phyloP scores from a whole-genome alignment of 495 filamentous ascomycete species.

The Daldinia concentrica region DNA sequence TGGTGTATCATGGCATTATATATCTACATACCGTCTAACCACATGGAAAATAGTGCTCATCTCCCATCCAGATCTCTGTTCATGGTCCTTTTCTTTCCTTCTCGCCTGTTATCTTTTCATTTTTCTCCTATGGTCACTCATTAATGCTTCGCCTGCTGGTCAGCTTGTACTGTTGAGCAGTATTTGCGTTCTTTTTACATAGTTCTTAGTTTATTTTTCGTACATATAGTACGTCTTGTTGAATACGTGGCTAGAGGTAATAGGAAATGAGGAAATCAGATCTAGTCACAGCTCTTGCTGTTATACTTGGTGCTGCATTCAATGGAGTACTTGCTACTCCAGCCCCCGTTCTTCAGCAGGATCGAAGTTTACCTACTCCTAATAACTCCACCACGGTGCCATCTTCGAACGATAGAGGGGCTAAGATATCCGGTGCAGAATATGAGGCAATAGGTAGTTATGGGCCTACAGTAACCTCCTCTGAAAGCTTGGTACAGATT shows the following conservation, averaged over 20 bases:
- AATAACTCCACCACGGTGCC: too few relatives aligned
- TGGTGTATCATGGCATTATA: constrained; percentile 32
- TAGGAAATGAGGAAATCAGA: constrained; percentile 29
- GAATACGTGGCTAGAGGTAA: background rate
- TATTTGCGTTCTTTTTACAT: constrained; percentile 33
- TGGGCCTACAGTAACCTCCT: background rate
- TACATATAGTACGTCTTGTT: background rate
- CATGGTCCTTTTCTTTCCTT: constrained; percentile 30
- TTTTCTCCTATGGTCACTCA: constrained; percentile 26
- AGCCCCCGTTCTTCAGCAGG: constrained; percentile 10
- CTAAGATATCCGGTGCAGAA: too few relatives aligned
- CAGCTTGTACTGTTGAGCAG: constrained; percentile 45
- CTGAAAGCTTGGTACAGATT: constrained; percentile 5
- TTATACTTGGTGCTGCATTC: constrained; percentile 24
- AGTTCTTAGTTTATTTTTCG: constrained; percentile 13
- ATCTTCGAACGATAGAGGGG: too few relatives aligned
- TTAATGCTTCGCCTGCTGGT: constrained; percentile 40
- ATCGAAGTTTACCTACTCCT: background rate
- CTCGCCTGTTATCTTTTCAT: constrained; percentile 15
- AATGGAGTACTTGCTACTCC: constrained; percentile 23
- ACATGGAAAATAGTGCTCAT: constrained; percentile 13
- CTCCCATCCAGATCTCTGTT: constrained; percentile 16
- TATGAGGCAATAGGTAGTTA: background rate
- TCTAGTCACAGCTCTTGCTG: constrained; percentile 20
- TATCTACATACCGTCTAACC: constrained; percentile 27